Evolutionary conservation across 2,329 filamentous ascomycete species (phyloP).

Genomic region (Diaporthe aspalathi): DNA sequence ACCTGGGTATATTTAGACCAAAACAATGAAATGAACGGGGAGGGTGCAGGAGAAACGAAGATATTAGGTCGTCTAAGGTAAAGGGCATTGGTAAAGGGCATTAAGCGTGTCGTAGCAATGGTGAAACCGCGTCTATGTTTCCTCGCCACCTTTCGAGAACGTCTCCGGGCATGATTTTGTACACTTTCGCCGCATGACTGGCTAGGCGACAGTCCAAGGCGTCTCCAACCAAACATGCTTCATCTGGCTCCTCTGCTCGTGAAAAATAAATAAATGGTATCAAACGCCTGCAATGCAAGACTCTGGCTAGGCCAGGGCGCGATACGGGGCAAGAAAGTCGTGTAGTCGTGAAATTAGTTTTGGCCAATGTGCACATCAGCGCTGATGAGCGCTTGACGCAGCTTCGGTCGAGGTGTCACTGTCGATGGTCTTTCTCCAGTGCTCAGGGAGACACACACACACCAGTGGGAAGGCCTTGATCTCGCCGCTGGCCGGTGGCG

Average conservation of each 20-base stretch:
- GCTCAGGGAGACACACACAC: constrained; percentile 93
- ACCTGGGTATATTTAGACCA: constrained; percentile 55
- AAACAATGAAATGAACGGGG: constrained; percentile 51
- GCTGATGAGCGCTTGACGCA: constrained; percentile 58
- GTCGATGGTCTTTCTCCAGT: constrained; percentile 97
- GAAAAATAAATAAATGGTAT: not conserved
- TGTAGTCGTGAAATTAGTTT: constrained; percentile 39
- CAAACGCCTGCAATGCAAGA: constrained; percentile 30
- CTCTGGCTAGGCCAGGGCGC: constrained; percentile 37
- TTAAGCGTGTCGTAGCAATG: constrained; percentile 49
- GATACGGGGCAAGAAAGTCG: constrained; percentile 42
- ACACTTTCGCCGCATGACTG: constrained; percentile 16
- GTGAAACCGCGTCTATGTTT: not conserved
- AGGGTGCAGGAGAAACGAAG: constrained; percentile 46
- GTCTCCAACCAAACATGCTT: constrained; percentile 9
- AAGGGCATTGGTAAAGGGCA: constrained; percentile 49
- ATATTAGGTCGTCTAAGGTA: constrained; percentile 46
- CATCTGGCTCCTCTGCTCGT: constrained; percentile 17
- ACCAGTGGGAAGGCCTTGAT: constrained; percentile 98
- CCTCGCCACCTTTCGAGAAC: not conserved
- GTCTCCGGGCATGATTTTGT: constrained; percentile 32
- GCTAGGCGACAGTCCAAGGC: constrained; percentile 2
- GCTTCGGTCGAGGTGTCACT: constrained; percentile 80
- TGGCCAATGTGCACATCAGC: not conserved
- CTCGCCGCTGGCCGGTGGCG: constrained; percentile 77